Evolutionary conservation across 140 eudicot species (phyloP).

Genomic region (Senecio squalidus): DNA sequence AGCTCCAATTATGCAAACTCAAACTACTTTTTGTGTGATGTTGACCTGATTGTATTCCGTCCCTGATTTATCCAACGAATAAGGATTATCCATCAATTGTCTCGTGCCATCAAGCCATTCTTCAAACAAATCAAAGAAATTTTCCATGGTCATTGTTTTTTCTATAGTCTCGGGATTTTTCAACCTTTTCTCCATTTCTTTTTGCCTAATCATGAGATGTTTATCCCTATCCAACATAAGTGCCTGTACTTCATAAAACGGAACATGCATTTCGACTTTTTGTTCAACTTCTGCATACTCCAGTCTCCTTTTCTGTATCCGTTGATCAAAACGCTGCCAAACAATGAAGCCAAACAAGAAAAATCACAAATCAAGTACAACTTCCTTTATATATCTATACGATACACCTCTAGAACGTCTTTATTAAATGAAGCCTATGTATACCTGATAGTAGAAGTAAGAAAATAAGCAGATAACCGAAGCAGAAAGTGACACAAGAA

Average conservation of each 20-base stretch:
- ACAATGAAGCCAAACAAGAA: not conserved
- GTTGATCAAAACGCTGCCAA: not conserved
- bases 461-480: not conserved
- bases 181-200: not conserved
- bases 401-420: not conserved
- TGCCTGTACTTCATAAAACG: not conserved
- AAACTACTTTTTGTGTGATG: not conserved
- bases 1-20: too few species aligned
- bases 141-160: not conserved
- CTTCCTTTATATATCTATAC: not conserved
- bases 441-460: not conserved
- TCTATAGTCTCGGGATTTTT: not conserved
- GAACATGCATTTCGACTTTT: not conserved
- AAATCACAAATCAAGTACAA: not conserved
- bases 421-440: not conserved
- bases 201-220: not conserved
- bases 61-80: not conserved
- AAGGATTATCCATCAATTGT: not conserved
- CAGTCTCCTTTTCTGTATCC: not conserved
- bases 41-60: constrained; percentile 1
- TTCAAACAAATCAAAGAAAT: not conserved
- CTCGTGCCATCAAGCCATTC: not conserved
- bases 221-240: not conserved
- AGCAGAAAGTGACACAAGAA: not conserved
- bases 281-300: not conserved